Base-by-base conservation (phyloP, 495 filamentous ascomycete genomes). In the Aspergillus heteromorphus region DNA sequence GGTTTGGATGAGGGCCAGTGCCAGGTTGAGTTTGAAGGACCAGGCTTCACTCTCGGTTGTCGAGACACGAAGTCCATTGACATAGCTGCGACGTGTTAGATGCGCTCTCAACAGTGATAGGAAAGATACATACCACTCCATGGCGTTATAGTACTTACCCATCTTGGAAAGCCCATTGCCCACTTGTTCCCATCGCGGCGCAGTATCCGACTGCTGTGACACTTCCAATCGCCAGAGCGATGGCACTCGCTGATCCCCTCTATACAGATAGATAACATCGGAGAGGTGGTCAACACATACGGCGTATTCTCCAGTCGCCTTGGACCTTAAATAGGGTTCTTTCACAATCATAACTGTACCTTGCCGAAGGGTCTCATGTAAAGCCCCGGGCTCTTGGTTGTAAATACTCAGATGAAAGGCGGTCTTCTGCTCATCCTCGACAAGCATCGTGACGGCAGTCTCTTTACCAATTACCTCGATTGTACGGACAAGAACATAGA, bases 201-300 rank as follows among this genome's bases (percentile, higher is more conserved):
- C 56, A 53, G 19, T 63, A 56, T n/a, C n/a, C 11, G 63, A 49
- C 31, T 53, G 52, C 5, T 56, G 19, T n/a, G 6, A 61, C 49
- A 48, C 59, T 48, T 45, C n/a, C 19, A 2, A n/a, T 58, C 63
- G 64, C 75, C 74, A 78, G 10, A 51, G 53, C 11, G 52, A 25
- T 2, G 76, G 73, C 11, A 77, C 62, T 6, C 53, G 58, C 18
- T 54, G 36, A 48, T 77, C 69, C 27, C 57, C 54, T 2, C 54
- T 53, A 13, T 66, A 54, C 13, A 78, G 31, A 49, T 67, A 60
- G 4, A 65, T 57, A 18, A 81, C 49, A 53, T 82, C 78, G 10
- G 70, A 75, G 14, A 75, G 58, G 69, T 84, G 80, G 49, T 83
- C 80, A 10, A 82, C 76, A 9, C 78, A 69, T 14, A 83, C 53